A percentile compares a stretch with the other conserved stretches of the same genome.
phyloP scores from a whole-genome alignment of 2,329 filamentous ascomycete genomes.

The Conoideocrella luteorostrata region DNA sequence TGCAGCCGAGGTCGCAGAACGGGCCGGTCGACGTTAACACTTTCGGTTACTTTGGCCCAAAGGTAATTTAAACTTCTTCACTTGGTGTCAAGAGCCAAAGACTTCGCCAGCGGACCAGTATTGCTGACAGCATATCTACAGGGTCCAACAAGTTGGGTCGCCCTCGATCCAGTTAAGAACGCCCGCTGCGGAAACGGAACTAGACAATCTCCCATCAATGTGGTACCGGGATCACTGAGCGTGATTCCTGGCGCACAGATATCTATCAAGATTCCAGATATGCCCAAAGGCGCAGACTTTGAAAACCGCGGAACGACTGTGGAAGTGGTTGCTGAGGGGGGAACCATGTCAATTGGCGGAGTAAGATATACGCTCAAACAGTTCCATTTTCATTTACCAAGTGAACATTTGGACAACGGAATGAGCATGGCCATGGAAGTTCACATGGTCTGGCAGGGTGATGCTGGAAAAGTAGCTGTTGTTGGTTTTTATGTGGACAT shows the following conservation, averaged over 20 bases:
- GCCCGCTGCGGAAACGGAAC: conserved; percentile 39
- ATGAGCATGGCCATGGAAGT: conserved; percentile 23
- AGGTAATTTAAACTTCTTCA: conserved; percentile 18
- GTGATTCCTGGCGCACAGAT: conserved; percentile 24
- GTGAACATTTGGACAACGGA: conserved; percentile 48
- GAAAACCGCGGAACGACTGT: conserved; percentile 48
- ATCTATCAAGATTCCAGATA: conserved; percentile 28
- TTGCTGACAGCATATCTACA: neutral
- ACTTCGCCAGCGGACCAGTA: neutral
- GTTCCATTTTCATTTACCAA: conserved; percentile 56
- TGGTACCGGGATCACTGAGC: conserved; percentile 26
- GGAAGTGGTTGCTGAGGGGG: conserved; percentile 40
- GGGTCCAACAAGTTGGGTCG: conserved; percentile 49
- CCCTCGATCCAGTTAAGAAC: conserved; percentile 34
- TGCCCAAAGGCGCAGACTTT: conserved; percentile 32
- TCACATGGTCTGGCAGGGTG: conserved; percentile 22
- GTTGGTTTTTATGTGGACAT: neutral
- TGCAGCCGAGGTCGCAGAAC: conserved; percentile 25
- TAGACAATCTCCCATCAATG: conserved; percentile 51
- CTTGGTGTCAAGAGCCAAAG: neutral
- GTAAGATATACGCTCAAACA: conserved; percentile 40
- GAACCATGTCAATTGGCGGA: conserved; percentile 35
- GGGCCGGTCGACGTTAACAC: conserved; percentile 26
- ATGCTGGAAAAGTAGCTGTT: conserved; percentile 15
- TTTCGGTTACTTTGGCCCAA: conserved; percentile 31